phyloP scores from a whole-genome alignment of 495 filamentous ascomycete species.

The Aspergillus homomorphus region DNA sequence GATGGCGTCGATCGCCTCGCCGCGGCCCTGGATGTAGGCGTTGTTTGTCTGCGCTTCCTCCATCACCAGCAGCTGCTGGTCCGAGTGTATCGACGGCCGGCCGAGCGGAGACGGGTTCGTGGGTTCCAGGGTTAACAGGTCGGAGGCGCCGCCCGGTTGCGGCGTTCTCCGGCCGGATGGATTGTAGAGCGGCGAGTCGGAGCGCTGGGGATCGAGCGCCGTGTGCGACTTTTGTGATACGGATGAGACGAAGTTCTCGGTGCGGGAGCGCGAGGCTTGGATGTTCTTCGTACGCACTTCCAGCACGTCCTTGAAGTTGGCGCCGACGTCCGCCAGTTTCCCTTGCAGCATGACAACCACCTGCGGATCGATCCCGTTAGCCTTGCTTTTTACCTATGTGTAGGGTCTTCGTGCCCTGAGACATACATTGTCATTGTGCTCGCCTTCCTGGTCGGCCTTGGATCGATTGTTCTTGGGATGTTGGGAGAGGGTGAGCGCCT shows the following conservation, averaged over 20 bases:
- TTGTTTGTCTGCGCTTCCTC: slow-evolving; percentile 86
- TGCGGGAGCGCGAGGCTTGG: slow-evolving; percentile 84
- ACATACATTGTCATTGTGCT: slow-evolving; percentile 90
- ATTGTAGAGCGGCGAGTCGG: slow-evolving; percentile 81
- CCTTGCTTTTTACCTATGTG: not conserved
- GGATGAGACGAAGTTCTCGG: slow-evolving; percentile 93
- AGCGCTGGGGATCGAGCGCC: slow-evolving; percentile 53
- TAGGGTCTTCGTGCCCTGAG: not conserved
- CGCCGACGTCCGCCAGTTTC: slow-evolving; percentile 89
- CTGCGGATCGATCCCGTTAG: slow-evolving; percentile 30
- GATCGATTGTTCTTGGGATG: slow-evolving; percentile 59
- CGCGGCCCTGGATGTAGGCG: slow-evolving; percentile 86
- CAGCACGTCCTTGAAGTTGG: slow-evolving; percentile 95
- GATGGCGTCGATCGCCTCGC: slow-evolving; percentile 95
- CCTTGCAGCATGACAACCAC: slow-evolving; percentile 88
- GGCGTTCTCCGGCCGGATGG: slow-evolving; percentile 68
- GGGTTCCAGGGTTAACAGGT: slow-evolving; percentile 84
- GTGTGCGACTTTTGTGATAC: slow-evolving; percentile 76
- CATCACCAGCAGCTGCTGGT: slow-evolving; percentile 91
- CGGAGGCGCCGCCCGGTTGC: slow-evolving; percentile 57
- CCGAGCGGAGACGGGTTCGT: slow-evolving; percentile 54
- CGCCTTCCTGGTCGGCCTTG: slow-evolving; percentile 76
- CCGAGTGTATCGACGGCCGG: slow-evolving; percentile 56
- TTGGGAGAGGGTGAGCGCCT: slow-evolving; percentile 67
- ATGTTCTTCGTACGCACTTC: slow-evolving; percentile 98